A percentile compares a stretch with the other conserved stretches of the same genome.
Evolutionary conservation across 2,329 filamentous ascomycete species (phyloP).

Genomic region (Hypoxylon sp.): DNA sequence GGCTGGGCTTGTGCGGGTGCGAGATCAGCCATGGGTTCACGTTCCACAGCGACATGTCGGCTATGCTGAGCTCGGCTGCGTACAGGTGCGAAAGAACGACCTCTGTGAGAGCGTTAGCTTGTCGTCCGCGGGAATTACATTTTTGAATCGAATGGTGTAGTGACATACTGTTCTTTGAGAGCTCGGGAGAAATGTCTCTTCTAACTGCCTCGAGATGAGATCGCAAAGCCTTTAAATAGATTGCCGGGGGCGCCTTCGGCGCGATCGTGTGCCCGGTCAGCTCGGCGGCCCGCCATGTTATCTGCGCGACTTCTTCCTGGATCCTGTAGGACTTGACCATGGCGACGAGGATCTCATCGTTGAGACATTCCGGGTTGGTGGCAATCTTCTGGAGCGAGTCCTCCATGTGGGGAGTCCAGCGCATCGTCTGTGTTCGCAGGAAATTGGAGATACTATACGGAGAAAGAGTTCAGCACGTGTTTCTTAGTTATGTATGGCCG

Average conservation of each 20-base stretch:
- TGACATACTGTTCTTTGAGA: conserved; percentile 46
- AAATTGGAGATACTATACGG: conserved; percentile 38
- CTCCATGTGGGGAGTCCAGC: conserved; percentile 67
- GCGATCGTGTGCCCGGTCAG: conserved; percentile 9
- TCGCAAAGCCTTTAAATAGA: conserved; percentile 46
- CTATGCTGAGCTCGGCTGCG: conserved; percentile 49
- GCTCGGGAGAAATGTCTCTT: conserved; percentile 35
- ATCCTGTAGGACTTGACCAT: conserved; percentile 40
- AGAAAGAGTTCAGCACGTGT: not conserved
- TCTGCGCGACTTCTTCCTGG: conserved; percentile 38
- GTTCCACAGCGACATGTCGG: conserved; percentile 48
- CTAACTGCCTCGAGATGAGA: conserved; percentile 41
- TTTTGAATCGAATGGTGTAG: too few relatives aligned
- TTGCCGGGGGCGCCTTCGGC: conserved; percentile 31
- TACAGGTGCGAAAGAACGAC: conserved; percentile 48
- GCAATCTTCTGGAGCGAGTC: conserved; percentile 61
- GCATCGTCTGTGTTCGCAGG: conserved; percentile 48
- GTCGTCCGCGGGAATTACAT: too few relatives aligned
- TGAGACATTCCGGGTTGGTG: conserved; percentile 54
- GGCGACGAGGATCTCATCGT: conserved; percentile 58
- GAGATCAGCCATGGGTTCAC: conserved; percentile 27
- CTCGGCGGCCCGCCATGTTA: conserved; percentile 35
- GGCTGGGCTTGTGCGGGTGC: conserved; percentile 1
- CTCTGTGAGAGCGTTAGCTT: conserved; percentile 40
- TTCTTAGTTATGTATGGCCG: not conserved